Percentiles rank a stretch among this genome's conserved stretches.
Conservation (phyloP, 352 stramenopile genomes). For the Thraustochytrium striatum region DNA sequence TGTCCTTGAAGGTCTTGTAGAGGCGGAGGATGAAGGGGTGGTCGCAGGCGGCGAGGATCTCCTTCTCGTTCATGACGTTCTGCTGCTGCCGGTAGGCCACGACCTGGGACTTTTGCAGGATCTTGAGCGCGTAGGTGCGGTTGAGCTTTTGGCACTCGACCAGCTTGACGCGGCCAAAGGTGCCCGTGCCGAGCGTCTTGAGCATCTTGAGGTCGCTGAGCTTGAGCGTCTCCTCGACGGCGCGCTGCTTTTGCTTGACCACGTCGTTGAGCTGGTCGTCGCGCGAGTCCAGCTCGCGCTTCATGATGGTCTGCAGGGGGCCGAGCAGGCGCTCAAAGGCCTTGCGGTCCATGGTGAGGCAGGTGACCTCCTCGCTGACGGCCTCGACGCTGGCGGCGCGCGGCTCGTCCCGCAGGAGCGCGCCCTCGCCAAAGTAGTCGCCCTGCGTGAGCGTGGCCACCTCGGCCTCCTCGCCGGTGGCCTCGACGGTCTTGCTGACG, state of each 20-base stretch:
- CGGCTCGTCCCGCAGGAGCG: conserved; percentile 54
- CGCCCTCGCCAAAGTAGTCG: conserved; percentile 60
- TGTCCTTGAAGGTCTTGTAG: conserved; percentile 56
- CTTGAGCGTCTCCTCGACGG: conserved; percentile 20
- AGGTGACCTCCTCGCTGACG: conserved; percentile 46
- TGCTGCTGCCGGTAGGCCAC: conserved; percentile 51
- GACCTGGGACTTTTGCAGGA: conserved; percentile 49
- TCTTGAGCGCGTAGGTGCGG: conserved; percentile 50
- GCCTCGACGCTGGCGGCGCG: conserved; percentile 52
- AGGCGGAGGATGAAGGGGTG: conserved; percentile 57
- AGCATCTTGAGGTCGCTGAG: conserved; percentile 47
- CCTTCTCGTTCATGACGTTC: conserved; percentile 53
- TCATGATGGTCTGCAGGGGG: conserved; percentile 48
- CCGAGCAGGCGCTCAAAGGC: conserved; percentile 66
- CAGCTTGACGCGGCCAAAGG: conserved; percentile 91
- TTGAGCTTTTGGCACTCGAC: conserved; percentile 62
- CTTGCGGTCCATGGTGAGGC: conserved; percentile 57
- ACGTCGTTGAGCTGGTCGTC: conserved; percentile 69
- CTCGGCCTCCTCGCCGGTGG: conserved; percentile 56
- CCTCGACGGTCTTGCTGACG: conserved; percentile 53
- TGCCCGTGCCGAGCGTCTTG: conserved; percentile 88
- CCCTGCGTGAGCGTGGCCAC: conserved; percentile 57
- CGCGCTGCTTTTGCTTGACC: conserved; percentile 53
- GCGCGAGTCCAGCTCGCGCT: conserved; percentile 56
- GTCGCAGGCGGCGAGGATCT: conserved; percentile 39